Evolutionary conservation across 768 basidiomycete species (phyloP), one percentile per base, ranked within the genome.

Genomic region (Dioszegia aurantiaca): DNA sequence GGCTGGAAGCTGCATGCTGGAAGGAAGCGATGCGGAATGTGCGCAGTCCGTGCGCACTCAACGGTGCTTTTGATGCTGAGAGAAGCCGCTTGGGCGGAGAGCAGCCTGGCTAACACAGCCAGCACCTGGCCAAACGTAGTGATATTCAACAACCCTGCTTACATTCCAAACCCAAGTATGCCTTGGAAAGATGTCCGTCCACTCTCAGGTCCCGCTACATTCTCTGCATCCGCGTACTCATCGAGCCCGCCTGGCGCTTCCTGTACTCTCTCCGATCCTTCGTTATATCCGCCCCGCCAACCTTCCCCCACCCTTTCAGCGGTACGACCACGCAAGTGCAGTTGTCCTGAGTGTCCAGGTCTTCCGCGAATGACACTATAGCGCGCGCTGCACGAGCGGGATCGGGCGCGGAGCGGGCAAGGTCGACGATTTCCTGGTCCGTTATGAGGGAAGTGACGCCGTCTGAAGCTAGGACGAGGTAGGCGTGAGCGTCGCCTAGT

Each of bases 341-440:
- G 73, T 99, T 99, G 73, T 99, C 95, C 61, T 89, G 87, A 30
- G 88, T 87, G 31, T 86, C 86, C 44, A 92, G 78, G 60, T 92
- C 89, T 77, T 97, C 88, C 0, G 90, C 87, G 70, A 90, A 97
- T 21, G 84, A 78, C 5, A 97, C 78, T 41, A 98, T 91, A 14
- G 82, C 81, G 28, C 87, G 81, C 3, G 94, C 93, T n/a, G 90
- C 93, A 28, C 78, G 77, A 68, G 84, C 85, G 0, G 94, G 94
- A 65, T 85, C 83, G 9, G 78, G 73, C 6, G 87, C 84, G 43
- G 81, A 80, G 48, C 92, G 82, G 5, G 86, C 87, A 42, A 99
- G 84, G 75, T 98, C 95, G 30, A 89, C 85, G 60, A 99, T 87
- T 78, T 99, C 95, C 61, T 89, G 88, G 73, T 98, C 92, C 0